phyloP scores from a whole-genome alignment of 2,329 filamentous ascomycete genomes.

The Fusarium nelsonii region DNA sequence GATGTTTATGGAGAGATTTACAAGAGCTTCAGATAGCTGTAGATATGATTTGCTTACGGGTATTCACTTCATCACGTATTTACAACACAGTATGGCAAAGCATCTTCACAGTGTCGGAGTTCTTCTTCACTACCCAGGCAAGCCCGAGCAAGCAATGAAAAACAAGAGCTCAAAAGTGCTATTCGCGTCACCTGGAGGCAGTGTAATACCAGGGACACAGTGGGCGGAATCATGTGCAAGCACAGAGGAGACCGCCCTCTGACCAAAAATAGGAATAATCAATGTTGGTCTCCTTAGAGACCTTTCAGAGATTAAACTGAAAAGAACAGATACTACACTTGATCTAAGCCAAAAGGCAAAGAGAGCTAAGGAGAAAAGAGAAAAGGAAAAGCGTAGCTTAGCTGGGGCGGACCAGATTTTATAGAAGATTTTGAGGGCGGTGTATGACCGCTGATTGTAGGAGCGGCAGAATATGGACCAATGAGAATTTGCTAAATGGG shows the following conservation, averaged over 20 bases:
- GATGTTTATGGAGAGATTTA: neutral
- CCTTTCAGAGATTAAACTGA: slow-evolving; percentile 97
- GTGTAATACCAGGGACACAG: slow-evolving; percentile 57
- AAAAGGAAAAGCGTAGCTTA: slow-evolving; percentile 39
- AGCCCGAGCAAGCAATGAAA: slow-evolving; percentile 58
- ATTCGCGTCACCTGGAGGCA: slow-evolving; percentile 55
- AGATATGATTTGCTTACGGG: fast-evolving
- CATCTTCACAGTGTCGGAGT: slow-evolving; percentile 53
- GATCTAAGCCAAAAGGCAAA: slow-evolving; percentile 81
- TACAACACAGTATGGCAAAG: fast-evolving
- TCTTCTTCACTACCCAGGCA: slow-evolving; percentile 57
- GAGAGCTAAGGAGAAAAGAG: slow-evolving; percentile 58
- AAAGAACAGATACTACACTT: slow-evolving; percentile 98
- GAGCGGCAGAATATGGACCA: slow-evolving; percentile 30
- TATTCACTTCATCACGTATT: neutral
- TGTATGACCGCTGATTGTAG: slow-evolving; percentile 12
- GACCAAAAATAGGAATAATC: slow-evolving; percentile 80
- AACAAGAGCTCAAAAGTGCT: slow-evolving; percentile 44
- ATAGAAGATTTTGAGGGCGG: slow-evolving; percentile 34
- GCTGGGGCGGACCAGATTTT: slow-evolving; percentile 32
- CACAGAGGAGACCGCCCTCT: slow-evolving; percentile 55
- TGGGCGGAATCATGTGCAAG: slow-evolving; percentile 57
- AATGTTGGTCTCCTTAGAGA: slow-evolving; percentile 76
- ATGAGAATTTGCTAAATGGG: neutral
- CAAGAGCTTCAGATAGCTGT: too few relatives aligned